A percentile compares a stretch with the other conserved stretches of the same genome.
phyloP scores from a whole-genome alignment of 225 moss, liverwort and hornwort genomes.

The Sphagnum contortum region DNA sequence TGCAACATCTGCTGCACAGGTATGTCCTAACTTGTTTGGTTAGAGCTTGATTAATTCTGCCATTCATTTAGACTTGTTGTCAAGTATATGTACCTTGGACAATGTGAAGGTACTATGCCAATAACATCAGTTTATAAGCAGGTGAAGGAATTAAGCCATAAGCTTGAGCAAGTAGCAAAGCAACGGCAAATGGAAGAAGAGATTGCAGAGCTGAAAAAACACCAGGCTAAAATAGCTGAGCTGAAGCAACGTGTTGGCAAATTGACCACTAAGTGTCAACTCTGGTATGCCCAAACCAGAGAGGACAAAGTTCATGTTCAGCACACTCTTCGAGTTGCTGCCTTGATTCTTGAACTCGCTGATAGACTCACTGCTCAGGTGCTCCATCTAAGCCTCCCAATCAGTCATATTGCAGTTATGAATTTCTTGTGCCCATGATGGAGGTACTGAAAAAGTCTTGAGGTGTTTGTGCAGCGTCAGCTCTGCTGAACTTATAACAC shows the following conservation, averaged over 20 bases:
- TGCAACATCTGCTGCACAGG: slow-evolving; percentile 7
- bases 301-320: slow-evolving; percentile 20
- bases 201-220: slow-evolving; percentile 52
- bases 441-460: too few species aligned
- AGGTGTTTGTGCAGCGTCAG: neutral
- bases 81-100: slow-evolving; percentile 11
- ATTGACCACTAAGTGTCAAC: slow-evolving; percentile 31
- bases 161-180: slow-evolving; percentile 66
- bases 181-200: slow-evolving; percentile 72
- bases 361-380: slow-evolving; percentile 59
- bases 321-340: slow-evolving; percentile 18
- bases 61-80: slow-evolving; percentile 5
- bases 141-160: slow-evolving; percentile 75
- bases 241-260: slow-evolving; percentile 48
- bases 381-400: neutral
- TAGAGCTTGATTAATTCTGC: neutral
- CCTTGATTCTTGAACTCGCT: slow-evolving; percentile 39
- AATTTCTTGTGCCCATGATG: too few species aligned
- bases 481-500: neutral
- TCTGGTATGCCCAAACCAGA: slow-evolving; percentile 11
- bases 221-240: slow-evolving; percentile 56
- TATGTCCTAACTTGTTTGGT: neutral
- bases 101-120: too few species aligned
- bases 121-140: slow-evolving; percentile 4
- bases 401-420: too few species aligned